Base-by-base conservation (phyloP, 1,139 yeast genomes). In the Nakaseomyces kungkrabaensis region DNA sequence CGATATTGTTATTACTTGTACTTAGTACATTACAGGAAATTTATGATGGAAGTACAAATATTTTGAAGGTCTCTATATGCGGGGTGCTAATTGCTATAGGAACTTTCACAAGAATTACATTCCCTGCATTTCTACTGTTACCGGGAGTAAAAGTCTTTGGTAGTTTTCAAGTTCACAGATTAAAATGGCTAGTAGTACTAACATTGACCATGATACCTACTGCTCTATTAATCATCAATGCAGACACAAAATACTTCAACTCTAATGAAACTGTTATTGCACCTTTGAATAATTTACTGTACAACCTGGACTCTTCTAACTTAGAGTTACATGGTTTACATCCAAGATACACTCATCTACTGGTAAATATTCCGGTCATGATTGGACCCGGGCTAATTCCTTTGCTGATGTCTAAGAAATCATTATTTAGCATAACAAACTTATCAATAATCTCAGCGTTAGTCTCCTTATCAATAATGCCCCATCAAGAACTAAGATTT, bases 401-500 rank as follows among this genome's bases (percentile, higher is more conserved):
- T 6, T 43, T 67, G 63, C 41, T 55, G 52, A 51, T 56, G 46
- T 36, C 57, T 47, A 52, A 51, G 50, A 50, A 47, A 49, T 17
- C 49, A 51, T 8, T 27, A 22, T 34, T 46, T 10, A 49, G 53
- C n/a, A 44, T 79, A 0, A 78, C 87, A 2, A 78, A 80, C 54
- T 68, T 83, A 43, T 68, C 90, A 0, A 72, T 83, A 0, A 52
- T 76, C 1, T 79, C 95, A 11, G 95, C 90, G 0, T 37, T 87
- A 1, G 4, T 71, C 0, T 52, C 79, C 4, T 72, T 92, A 29
- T 87, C 97, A 0, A 4, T 79, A 0, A 74, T 88, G 11, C 95
- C 95, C 8, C 99, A 94, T 63, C 98, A 94, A 65, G 99, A 94
- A 63, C 72, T 87, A 29, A 72, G 99, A 45, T 94, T 94, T 64